Evolutionary conservation across 495 filamentous ascomycete species (phyloP), one percentile per base, ranked within the genome.

Genomic region (Aspergillus nidulans): DNA sequence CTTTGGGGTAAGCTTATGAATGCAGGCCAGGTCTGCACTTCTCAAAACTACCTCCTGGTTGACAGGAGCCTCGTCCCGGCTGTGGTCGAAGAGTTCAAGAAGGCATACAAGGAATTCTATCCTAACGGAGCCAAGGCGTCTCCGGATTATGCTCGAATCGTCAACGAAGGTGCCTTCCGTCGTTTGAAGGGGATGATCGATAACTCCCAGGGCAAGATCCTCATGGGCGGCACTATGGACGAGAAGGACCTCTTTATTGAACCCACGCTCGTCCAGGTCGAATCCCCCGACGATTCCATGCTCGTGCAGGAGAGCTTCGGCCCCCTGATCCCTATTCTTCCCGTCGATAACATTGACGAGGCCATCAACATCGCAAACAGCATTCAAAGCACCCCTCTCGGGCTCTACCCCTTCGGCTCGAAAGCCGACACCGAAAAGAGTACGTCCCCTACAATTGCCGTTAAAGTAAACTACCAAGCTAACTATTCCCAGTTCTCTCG

Each of bases 121-220:
- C 94, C 94, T 23, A 75, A 90, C 26, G 94, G 95, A 16, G 82
- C 87, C 24, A 85, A 86, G 64, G 74, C 74, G 6, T 90, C 86
- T 47, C 72, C 79, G 3, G 91, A 96, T 59, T 91, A 89, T 62
- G 80, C 76, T 2, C 82, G 85, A 36, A 91, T 97, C 54, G 78
- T 96, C 59, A 94, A 92, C 67, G 72, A 81, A 57, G 73, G 79
- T 13, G 82, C 91, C 54, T 97, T 91, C 70, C 74, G 81, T 36
- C 85, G 92, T n/a, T 78, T 97, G 32, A 95, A 94, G 81, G 79
- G 80, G 43, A 89, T 97, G 87, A 71, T 98, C 16, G 89, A 95
- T 63, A 78, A 82, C 51, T 87, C 83, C 42, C 81, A 81, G 55
- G 94, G 95, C 68, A 86, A 87, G 74, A 91, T 97, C 50, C 67